Evolutionary conservation across 345 rosid species (phyloP), one percentile per base, ranked within the genome.

Genomic region (Brassica cretica): DNA sequence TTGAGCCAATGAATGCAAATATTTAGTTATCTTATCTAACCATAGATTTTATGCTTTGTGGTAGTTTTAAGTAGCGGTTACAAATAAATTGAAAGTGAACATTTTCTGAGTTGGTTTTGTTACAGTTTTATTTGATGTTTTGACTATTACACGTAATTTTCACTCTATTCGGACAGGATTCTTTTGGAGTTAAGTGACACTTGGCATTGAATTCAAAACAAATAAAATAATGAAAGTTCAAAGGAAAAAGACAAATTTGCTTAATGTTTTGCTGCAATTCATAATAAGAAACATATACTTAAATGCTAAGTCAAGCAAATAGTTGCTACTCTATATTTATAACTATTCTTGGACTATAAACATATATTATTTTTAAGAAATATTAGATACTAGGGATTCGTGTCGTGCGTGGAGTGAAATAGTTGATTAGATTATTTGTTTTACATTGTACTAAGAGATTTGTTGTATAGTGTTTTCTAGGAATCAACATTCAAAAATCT

Each of bases 41-140:
- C 39, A 66, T 60, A 61, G 58, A 53, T 41, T 62, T 19, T 8
- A 60, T 66, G 60, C 25, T 37, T 35, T 25, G 2, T 66, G 18
- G 60, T 64, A 64, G 18, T 29, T 56, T 46, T 18, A 2, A 39
- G 67, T 72, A 59, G 68, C 56, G 19, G 68, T 66, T 66, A 66
- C 72, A 37, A 55, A 21, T 21, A 58, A 58, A 58, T 58, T 58
- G 14, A 37, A 64, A 12, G 66, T 39, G 0, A 19, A 60, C 56
- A 21, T n/a, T 27, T 39, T 37, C 2, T 19, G 8, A 51, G 14
- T 37, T 64, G 58, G 44, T 46, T 66, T 2, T 58, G 32, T 39
- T 70, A 60, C 63, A 32, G 14, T 70, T 70, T 30, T 19, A 29
- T 29, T 59, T 12, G 24, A 41, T 41, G 29, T n/a, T 33, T 33